Percentiles rank a stretch among this genome's conserved stretches.
These are phyloP conservation scores for Pezicula carpinea DNA, from an alignment of 2,329 filamentous ascomycete genomes.

Conservation along the genomic window DNA sequence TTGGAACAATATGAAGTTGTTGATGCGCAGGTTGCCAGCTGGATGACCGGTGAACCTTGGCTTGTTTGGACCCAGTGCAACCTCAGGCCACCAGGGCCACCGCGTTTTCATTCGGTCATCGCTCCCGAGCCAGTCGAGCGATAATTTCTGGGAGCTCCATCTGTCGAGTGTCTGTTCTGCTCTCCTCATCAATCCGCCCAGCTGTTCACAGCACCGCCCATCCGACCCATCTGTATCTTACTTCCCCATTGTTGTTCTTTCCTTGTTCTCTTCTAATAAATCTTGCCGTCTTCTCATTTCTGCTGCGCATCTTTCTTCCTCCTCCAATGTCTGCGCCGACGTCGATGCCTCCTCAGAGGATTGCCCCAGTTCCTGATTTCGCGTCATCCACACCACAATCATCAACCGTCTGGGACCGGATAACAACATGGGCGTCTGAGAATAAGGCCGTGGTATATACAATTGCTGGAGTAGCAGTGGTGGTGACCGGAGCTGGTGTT, in stretches of 20 bases:
- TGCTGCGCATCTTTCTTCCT: neutral
- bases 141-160: slow-evolving; percentile 3
- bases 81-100: neutral
- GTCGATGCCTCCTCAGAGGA: slow-evolving; percentile 20
- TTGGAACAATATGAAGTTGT: too few species aligned
- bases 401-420: slow-evolving; percentile 65
- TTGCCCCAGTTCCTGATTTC: slow-evolving; percentile 26
- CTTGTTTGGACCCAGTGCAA: neutral
- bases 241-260: too few species aligned
- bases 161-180: neutral
- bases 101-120: neutral
- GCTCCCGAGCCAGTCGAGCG: neutral
- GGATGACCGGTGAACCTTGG: too few species aligned
- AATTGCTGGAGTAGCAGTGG: slow-evolving; percentile 87
- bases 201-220: neutral
- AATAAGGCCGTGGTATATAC: slow-evolving; percentile 96
- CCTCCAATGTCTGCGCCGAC: slow-evolving; percentile 23
- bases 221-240: neutral
- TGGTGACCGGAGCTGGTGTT: slow-evolving; percentile 84
- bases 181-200: neutral
- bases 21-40: too few species aligned
- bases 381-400: slow-evolving; percentile 27
- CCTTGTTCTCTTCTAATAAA: too few species aligned
- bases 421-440: slow-evolving; percentile 88
- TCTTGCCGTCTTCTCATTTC: neutral